Base-by-base conservation (phyloP, 164 flowering plant species). In the Umbilicus rupestris region DNA sequence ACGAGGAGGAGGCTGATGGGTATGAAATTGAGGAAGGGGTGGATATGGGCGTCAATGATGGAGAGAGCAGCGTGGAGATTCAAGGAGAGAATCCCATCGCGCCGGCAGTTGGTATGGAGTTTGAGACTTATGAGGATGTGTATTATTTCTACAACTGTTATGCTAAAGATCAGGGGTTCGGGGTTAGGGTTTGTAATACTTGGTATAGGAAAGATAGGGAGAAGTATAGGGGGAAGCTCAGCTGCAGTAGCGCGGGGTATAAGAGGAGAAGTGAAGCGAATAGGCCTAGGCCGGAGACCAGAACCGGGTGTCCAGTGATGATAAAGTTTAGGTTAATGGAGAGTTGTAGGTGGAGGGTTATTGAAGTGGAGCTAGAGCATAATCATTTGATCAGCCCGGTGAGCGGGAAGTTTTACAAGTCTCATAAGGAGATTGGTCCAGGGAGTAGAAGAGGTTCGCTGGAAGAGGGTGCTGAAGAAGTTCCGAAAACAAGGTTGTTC, bases 291-390 rank as follows among this genome's bases (percentile, higher is more conserved):
- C 81, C 78, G 24, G 78, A 75, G 67, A 78, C 81, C 5, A 75
- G 78, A 63, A 78, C 81, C 16, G 75, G 77, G 22, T 75, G 81
- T 49, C 81, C 78, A 15, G 81, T 78, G 35, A 78, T 75, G 81
- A 69, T 78, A 66, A 78, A 73, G 63, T 73, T 73, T 49, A 73
- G 78, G 42, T 69, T 78, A 73, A 75, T 73, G 73, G 78, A 78
- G 26, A 66, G 68, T 35, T 67, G 69, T 64, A 72, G 81, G 64
- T 78, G 81, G 81, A 73, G 74, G 63, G 67, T 78, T 22, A 73
- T 75, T 60, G 78, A 75, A 71, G 78, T 71, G 39, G 78, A 78
- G 44, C 76, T 78, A 64, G 81, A 75, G 44, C 81, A 78, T 42
- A 75, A 73, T 31, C 81, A 78, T 66, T 73, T 75, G 71, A 73